These are phyloP conservation scores for Condylostoma magnum DNA, from an alignment of 169 alveolate species.

Conservation along the genomic window DNA sequence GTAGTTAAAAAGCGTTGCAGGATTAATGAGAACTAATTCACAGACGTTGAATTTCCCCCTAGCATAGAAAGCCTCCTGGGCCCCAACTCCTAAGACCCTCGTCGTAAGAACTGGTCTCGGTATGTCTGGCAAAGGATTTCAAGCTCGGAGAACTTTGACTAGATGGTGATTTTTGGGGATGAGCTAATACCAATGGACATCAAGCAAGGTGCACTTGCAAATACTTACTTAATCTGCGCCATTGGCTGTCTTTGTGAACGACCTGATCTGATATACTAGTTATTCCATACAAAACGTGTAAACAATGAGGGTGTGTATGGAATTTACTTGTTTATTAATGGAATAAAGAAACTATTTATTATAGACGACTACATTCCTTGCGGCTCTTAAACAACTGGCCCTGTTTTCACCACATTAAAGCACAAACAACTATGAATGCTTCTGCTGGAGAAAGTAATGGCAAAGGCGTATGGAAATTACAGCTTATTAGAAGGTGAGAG, in stretches of 20 bases:
- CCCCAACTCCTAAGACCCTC: constrained; percentile 54
- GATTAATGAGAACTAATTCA: constrained; percentile 11
- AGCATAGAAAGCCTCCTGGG: constrained; percentile 29
- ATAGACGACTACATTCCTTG: constrained; percentile 51
- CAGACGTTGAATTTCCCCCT: constrained; percentile 24
- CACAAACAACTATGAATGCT: constrained; percentile 47
- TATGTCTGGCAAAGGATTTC: too few species aligned
- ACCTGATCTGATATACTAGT: constrained; percentile 38
- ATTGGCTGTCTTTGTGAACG: constrained; percentile 67
- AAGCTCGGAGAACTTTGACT: too few species aligned
- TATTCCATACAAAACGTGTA: constrained; percentile 44
- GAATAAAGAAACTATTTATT: constrained; percentile 37
- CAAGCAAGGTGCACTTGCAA: constrained; percentile 70
- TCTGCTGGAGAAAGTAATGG: constrained; percentile 49
- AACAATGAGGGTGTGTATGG: constrained; percentile 45
- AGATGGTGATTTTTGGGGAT: constrained; percentile 14
- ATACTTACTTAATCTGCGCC: constrained; percentile 68
- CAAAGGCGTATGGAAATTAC: constrained; percentile 42
- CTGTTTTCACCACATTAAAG: constrained; percentile 11
- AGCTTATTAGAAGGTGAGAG: constrained; percentile 44
- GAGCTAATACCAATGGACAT: constrained; percentile 53
- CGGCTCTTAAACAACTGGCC: constrained; percentile 29
- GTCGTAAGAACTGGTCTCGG: constrained; percentile 32
- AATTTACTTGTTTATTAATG: constrained; percentile 45
- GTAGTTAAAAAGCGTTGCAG: neutral